phyloP scores from a whole-genome alignment of 2,329 filamentous ascomycete genomes.

The Zasmidium citrigriseum region DNA sequence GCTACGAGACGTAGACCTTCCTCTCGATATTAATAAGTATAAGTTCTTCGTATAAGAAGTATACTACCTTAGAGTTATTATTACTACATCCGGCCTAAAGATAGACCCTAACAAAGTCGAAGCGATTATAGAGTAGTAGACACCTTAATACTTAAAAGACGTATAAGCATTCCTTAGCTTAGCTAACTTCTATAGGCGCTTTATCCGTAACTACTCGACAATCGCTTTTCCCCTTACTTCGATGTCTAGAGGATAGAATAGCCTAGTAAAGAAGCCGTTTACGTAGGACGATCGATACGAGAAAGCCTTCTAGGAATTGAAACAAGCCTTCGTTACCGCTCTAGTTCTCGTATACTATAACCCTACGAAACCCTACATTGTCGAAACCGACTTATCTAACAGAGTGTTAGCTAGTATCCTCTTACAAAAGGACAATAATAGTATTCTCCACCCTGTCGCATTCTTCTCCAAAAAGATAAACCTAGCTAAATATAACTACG shows the following conservation, averaged over 20 bases:
- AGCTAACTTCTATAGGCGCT: not conserved
- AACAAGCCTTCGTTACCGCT: not conserved
- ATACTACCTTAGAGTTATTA: conserved; percentile 28
- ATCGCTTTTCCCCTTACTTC: not conserved
- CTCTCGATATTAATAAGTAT: conserved; percentile 6
- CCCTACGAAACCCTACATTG: not conserved
- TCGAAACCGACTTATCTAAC: not conserved
- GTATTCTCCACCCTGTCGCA: not conserved
- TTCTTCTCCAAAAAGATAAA: conserved; percentile 2
- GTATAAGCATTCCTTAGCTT: conserved; percentile 6
- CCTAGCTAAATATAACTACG: too few relatives aligned
- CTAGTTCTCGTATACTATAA: not conserved
- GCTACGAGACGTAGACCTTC: conserved; percentile 21
- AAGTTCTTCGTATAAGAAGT: conserved; percentile 27
- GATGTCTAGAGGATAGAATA: not conserved
- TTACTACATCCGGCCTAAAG: conserved; percentile 25
- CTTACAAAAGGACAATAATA: not conserved
- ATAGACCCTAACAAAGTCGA: conserved; percentile 17
- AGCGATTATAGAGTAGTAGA: conserved; percentile 4
- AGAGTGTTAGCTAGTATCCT: not conserved
- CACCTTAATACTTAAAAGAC: conserved; percentile 1
- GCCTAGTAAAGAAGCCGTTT: not conserved
- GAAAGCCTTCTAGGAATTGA: not conserved
- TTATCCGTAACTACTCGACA: conserved; percentile 8
- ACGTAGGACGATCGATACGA: not conserved